Conservation (phyloP, 2,329 filamentous ascomycete genomes). For the Magnaporthiopsis incrustans region DNA sequence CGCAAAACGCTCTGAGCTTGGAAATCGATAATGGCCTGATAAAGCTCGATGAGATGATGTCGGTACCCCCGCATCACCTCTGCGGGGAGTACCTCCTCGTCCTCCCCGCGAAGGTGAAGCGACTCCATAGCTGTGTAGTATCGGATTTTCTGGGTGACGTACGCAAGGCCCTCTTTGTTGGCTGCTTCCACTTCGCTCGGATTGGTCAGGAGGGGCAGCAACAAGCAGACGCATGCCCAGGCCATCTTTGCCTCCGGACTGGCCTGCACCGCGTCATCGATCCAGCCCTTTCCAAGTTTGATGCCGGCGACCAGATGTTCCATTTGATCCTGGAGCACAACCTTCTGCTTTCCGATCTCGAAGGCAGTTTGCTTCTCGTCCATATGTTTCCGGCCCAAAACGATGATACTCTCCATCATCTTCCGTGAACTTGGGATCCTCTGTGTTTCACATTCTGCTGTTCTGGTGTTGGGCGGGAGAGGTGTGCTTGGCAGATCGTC, state of each 20-base stretch:
- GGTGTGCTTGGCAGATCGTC: neutral
- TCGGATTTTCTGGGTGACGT: constrained; percentile 9
- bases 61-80: neutral
- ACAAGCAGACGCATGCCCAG: constrained; percentile 6
- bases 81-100: neutral
- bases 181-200: constrained; percentile 1
- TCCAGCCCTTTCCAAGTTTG: constrained; percentile 4
- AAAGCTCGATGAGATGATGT: constrained; percentile 5
- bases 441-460: constrained; percentile 1
- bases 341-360: constrained; percentile 3
- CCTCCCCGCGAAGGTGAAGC: constrained; percentile 4
- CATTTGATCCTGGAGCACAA: constrained; percentile 8
- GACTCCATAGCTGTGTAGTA: constrained; percentile 8
- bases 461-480: neutral
- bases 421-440: neutral
- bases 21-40: constrained; percentile 9
- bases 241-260: constrained; percentile 1
- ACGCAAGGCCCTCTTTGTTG: constrained; percentile 8
- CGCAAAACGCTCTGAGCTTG: constrained; percentile 8
- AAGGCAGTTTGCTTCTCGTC: constrained; percentile 6
- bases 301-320: constrained; percentile 1
- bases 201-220: constrained; percentile 9
- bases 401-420: constrained; percentile 3
- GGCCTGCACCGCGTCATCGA: constrained; percentile 4
- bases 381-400: constrained; percentile 8